phyloP scores from a whole-genome alignment of 78 protist species.

The Diacronema lutheri region DNA sequence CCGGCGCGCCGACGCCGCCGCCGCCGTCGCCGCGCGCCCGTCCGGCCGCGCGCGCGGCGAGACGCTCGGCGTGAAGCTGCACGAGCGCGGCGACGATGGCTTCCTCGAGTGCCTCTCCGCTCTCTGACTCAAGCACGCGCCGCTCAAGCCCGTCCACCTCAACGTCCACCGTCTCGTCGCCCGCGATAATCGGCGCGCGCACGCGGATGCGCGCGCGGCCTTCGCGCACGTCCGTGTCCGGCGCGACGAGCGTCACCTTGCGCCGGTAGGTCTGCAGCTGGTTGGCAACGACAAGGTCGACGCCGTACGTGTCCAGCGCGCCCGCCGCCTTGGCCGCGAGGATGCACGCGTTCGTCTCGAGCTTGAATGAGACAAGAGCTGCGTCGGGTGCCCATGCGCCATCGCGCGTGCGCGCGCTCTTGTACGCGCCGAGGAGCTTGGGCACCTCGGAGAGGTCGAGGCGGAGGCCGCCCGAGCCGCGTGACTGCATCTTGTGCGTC shows the following conservation, averaged over 20 bases:
- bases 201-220: background rate
- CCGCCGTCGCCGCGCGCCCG: too few species aligned
- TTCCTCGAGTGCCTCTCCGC: too few species aligned
- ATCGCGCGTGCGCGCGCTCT: background rate
- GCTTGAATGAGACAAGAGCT: conserved; percentile 44
- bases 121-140: background rate
- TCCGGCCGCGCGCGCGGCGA: too few species aligned
- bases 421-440: conserved; percentile 38
- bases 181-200: background rate
- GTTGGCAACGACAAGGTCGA: conserved; percentile 15
- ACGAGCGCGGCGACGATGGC: too few species aligned
- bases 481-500: conserved; percentile 55
- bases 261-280: background rate
- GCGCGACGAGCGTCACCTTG: background rate
- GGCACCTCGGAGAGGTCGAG: conserved; percentile 48
- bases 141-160: background rate
- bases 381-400: conserved; percentile 46
- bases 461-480: background rate
- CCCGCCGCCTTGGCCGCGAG: conserved; percentile 33
- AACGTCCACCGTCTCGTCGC: background rate
- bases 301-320: conserved; percentile 22
- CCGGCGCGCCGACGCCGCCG: too few species aligned
- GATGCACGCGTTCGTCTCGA: conserved; percentile 48
- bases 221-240: background rate
- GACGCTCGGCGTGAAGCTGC: too few species aligned